These are phyloP conservation scores for Aspergillus clavatus DNA, from an alignment of 2,329 filamentous ascomycete genomes.

Conservation along the genomic window DNA sequence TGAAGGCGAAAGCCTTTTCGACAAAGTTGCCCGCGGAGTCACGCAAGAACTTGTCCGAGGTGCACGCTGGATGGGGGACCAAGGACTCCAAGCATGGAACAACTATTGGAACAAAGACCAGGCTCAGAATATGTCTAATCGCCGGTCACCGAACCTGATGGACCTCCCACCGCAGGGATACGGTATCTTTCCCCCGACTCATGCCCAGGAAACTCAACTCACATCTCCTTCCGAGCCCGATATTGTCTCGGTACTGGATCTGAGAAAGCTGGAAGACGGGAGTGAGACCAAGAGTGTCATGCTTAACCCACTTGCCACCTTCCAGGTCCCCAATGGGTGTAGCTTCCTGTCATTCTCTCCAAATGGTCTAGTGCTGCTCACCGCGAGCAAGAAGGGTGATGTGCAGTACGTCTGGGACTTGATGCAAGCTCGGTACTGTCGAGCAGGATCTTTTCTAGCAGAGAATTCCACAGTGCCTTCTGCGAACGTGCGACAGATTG, in stretches of 20 bases:
- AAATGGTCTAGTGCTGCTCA: conserved; percentile 44
- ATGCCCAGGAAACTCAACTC: conserved; percentile 39
- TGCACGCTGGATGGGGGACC: conserved; percentile 47
- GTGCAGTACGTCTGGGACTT: conserved; percentile 49
- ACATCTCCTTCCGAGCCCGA: conserved; percentile 38
- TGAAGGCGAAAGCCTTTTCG: conserved; percentile 45
- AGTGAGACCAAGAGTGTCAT: conserved; percentile 31
- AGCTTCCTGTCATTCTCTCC: conserved; percentile 48
- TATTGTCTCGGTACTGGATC: conserved; percentile 44
- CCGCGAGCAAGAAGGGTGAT: conserved; percentile 46
- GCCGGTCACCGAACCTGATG: conserved; percentile 27
- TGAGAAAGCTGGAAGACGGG: conserved; percentile 41
- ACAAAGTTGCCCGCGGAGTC: conserved; percentile 46
- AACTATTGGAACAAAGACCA: conserved; percentile 48
- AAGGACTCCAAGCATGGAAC: conserved; percentile 48
- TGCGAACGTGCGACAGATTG: conserved; percentile 68
- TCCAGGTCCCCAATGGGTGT: conserved; percentile 46
- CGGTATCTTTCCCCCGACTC: conserved; percentile 43
- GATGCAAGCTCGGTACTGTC: conserved; percentile 44
- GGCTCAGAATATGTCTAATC: conserved; percentile 22
- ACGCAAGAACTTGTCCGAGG: conserved; percentile 47
- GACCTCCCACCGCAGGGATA: conserved; percentile 30
- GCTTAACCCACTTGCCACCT: conserved; percentile 40
- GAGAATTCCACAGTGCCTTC: conserved; percentile 30
- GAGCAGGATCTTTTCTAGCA: conserved; percentile 33